Evolutionary conservation across 2,329 filamentous ascomycete genomes (phyloP), one percentile per base, ranked within the genome.

Genomic region (Arthrinium puccinioides): DNA sequence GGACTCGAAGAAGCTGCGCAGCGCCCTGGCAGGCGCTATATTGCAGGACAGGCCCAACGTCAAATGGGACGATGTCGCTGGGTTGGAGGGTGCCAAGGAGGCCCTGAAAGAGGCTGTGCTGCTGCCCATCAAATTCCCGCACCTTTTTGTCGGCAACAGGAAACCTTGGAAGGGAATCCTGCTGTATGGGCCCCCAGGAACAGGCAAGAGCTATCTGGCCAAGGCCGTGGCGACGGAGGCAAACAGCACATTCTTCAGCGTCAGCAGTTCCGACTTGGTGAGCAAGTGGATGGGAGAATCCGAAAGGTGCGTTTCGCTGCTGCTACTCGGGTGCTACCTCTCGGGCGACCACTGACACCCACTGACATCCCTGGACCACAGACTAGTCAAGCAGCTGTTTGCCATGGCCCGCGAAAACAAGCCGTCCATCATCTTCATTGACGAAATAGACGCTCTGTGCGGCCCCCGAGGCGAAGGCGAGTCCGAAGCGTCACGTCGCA

Each of bases 241-340:
- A 41, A 97, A 98, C 63, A 96, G 89, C 63, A 97, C 92, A 4
- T 98, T 98, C 60, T 98, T 98, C 74, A 96, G 88, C 56, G 90
- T 98, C 48, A 94, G 87, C 65, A 94, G 87, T 72, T 94, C 87
- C 57, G 92, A 98, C 60, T 63, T 98, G 62, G 92, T 98, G 43
- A 95, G 87, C 61, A 98, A 98, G 60, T 98, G 92, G 92, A 98
- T 98, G 92, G 92, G 92, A 68, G 92, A 98, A 65, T 94, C 86
- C 71, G 92, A 98, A 78, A 79, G 88, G 87, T 94, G 67, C 33
- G 71, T 51, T n/a, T n/a, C n/a, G n/a, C n/a, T n/a, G n/a, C n/a
- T n/a, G n/a, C n/a, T n/a, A n/a, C n/a, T n/a, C n/a, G n/a, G n/a
- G n/a, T n/a, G n/a, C n/a, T n/a, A n/a, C n/a, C n/a, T n/a, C n/a